Conservation (phyloP, 176 grass and related monocot species). For the Oropetium thomaeum region DNA sequence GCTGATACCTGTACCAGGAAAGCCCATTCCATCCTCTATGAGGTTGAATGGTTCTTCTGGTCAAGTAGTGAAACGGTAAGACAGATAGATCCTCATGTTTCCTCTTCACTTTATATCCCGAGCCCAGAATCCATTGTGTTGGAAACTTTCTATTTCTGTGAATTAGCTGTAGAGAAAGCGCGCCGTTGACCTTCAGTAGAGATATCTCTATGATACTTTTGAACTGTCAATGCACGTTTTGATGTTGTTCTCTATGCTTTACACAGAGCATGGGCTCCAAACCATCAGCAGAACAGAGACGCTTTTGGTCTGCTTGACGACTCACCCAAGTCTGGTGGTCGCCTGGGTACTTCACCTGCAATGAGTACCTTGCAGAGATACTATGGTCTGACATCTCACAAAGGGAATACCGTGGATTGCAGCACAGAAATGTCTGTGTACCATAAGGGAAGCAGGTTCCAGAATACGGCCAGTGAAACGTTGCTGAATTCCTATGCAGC, state of each 20-base stretch:
- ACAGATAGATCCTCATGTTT: background rate
- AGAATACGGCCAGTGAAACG: constrained; percentile 4
- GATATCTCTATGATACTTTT: background rate
- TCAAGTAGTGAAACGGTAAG: constrained; percentile 46
- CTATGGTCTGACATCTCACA: constrained; percentile 46
- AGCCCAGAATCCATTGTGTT: background rate
- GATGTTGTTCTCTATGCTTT: background rate
- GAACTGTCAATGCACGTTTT: background rate
- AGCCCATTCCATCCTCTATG: constrained; percentile 45
- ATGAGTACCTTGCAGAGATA: constrained; percentile 73
- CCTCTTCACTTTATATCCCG: background rate
- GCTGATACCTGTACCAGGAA: constrained; percentile 73
- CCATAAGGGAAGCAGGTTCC: constrained; percentile 16
- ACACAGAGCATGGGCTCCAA: constrained; percentile 45
- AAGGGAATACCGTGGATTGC: constrained; percentile 22
- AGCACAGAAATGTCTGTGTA: constrained; percentile 71
- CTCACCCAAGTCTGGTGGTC: constrained; percentile 9
- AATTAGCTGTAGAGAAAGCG: too few relatives aligned
- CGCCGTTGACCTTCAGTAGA: background rate
- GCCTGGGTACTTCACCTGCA: constrained; percentile 45
- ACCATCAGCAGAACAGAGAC: constrained; percentile 27
- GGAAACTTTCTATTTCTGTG: background rate
- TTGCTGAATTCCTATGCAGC: constrained; percentile 7
- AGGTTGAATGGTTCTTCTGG: constrained; percentile 37
- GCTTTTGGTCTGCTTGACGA: constrained; percentile 36